These are phyloP conservation scores for Colletotrichum euphorbiae DNA, from an alignment of 2,329 filamentous ascomycete genomes.

Conservation along the genomic window DNA sequence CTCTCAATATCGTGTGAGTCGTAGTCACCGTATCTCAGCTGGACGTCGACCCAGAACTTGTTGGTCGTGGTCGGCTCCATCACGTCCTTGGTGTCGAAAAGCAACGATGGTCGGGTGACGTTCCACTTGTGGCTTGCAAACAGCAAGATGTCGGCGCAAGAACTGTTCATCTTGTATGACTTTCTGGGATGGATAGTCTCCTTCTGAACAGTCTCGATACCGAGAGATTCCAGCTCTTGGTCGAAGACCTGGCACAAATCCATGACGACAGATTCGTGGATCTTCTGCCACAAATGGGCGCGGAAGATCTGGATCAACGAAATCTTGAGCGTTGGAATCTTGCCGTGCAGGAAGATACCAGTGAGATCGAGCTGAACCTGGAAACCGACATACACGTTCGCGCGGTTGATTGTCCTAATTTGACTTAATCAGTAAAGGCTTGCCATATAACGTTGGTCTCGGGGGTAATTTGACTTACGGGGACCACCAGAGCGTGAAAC, in stretches of 20 bases:
- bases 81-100: conserved; percentile 96
- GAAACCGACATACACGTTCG: conserved; percentile 99
- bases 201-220: conserved; percentile 98
- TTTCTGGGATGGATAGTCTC: conserved; percentile 99
- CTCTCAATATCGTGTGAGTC: conserved; percentile 99
- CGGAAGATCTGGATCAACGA: conserved; percentile 99
- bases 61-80: conserved; percentile 95
- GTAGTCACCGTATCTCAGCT: conserved; percentile 96
- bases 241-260: conserved; percentile 99
- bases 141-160: conserved; percentile 94
- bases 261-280: conserved; percentile 99
- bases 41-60: conserved; percentile 99
- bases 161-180: conserved; percentile 99
- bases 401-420: conserved; percentile 81
- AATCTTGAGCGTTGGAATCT: conserved; percentile 98
- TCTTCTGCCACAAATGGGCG: conserved; percentile 99
- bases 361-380: conserved; percentile 98
- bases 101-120: conserved; percentile 89
- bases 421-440: no score
- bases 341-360: conserved; percentile 98
- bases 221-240: conserved; percentile 93
- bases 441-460: no score
- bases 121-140: conserved; percentile 99
- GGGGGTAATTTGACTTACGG: conserved; percentile 50
- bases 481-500: conserved; percentile 98